Percentiles rank a stretch among this genome's conserved stretches.
Conservation (phyloP, 306 rosid genomes). For the Hylodesmum podocarpum region DNA sequence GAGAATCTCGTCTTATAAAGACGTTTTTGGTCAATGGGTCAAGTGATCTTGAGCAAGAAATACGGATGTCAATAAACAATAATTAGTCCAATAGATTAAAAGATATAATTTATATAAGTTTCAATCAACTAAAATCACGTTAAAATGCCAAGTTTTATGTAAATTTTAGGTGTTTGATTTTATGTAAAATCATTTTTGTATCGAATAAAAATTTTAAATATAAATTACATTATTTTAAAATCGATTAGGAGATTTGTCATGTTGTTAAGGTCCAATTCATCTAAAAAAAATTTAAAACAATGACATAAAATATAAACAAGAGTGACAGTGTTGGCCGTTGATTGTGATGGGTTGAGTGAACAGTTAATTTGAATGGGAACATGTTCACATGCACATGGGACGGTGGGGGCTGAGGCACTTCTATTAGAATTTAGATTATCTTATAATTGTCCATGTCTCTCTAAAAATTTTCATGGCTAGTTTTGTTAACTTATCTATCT, state of each 20-base stretch:
- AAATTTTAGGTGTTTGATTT: too few relatives aligned
- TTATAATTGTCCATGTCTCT: constrained; percentile 41
- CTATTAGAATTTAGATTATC: constrained; percentile 42
- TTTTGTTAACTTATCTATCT: background rate
- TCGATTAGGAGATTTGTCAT: too few relatives aligned
- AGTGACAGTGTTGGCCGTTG: background rate
- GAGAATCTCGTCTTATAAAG: background rate
- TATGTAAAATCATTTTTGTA: too few relatives aligned
- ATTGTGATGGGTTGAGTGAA: constrained; percentile 14
- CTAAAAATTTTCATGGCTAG: background rate
- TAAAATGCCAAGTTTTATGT: too few relatives aligned
- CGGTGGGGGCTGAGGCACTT: constrained; percentile 43
- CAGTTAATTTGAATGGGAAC: constrained; percentile 40
- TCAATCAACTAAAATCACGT: too few relatives aligned
- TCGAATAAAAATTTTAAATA: too few relatives aligned
- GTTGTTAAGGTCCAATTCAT: too few relatives aligned
- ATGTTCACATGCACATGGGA: constrained; percentile 72
- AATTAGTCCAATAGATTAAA: too few relatives aligned
- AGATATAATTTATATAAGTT: too few relatives aligned
- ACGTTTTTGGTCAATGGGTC: background rate
- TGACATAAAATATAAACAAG: too few relatives aligned
- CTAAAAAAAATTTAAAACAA: too few relatives aligned
- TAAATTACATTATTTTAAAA: too few relatives aligned
- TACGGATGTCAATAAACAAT: background rate
- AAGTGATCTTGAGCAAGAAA: background rate